A percentile compares a stretch with the other conserved stretches of the same genome.
These are phyloP conservation scores for Vaccinium corymbosum DNA, from an alignment of 148 eudicot genomes.

Conservation along the genomic window DNA sequence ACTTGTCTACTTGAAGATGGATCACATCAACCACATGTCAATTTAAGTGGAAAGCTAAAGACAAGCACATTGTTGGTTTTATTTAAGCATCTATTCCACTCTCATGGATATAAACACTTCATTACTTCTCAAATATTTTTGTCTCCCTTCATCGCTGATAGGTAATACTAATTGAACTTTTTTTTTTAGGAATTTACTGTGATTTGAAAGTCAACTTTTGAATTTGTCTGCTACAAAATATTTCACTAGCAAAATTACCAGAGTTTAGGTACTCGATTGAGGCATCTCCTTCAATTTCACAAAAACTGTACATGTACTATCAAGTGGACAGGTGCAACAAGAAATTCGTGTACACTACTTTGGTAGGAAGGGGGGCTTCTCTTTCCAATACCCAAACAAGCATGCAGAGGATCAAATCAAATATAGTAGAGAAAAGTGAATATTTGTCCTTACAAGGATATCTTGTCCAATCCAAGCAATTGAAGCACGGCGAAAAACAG, in stretches of 20 bases:
- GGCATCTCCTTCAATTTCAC: background rate
- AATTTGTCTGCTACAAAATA: background rate
- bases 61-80: background rate
- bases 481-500: slow-evolving; percentile 58
- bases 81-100: background rate
- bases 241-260: background rate
- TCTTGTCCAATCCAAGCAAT: slow-evolving; percentile 99
- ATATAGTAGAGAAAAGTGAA: background rate
- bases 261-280: background rate
- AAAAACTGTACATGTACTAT: background rate
- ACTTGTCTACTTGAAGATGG: background rate
- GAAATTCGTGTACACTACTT: background rate
- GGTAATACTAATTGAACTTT: background rate
- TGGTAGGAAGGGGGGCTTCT: background rate
- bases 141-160: background rate
- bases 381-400: background rate
- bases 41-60: background rate
- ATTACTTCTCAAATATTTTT: background rate
- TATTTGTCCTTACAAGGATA: slow-evolving; percentile 72
- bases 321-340: background rate
- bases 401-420: background rate
- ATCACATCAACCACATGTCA: background rate
- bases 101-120: background rate
- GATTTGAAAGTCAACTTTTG: background rate
- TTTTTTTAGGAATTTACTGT: background rate